Base-by-base conservation (phyloP, 2,329 filamentous ascomycete species). In the Sporothrix variecibatus region DNA sequence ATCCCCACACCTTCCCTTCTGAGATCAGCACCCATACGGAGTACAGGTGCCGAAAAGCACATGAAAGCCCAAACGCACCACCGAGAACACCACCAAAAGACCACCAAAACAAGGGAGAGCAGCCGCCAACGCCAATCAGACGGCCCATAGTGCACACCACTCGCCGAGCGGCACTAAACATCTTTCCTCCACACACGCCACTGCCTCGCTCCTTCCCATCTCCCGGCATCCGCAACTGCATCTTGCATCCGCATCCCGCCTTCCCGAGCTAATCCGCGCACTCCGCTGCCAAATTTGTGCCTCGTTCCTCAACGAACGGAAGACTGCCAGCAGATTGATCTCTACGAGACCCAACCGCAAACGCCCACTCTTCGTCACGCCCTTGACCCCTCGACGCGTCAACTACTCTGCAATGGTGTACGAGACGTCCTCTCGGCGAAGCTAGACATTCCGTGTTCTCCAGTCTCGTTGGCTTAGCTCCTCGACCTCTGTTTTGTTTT, bases 121-220 rank as follows among this genome's bases (percentile, higher is more conserved):
- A 38, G 4, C 43, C 20, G 46, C 23, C 62, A 68, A 53, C 72
- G 60, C 74, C 72, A 73, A 75, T 71, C 74, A 75, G 65, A 58
- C 64, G 70, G 49, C 43, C 64, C 51, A 20, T 51, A 60, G 53
- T 38, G 23, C n/a, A 38, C 20, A 72, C 34, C 46, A 68, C 71
- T 49, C 31, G 34, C 49, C 53, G 70, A 51, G 56, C 70, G 51
- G 20, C 43, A 64, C 40, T 71, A 58, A 40, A 46, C 51, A 53
- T 17, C 28, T 62, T 17, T 28, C 43, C 8, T 17, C 31, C 46
- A 53, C 49, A 43, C 68, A 58, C 28, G 28, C 34, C 51, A 49
- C 26, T n/a, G 28, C 31, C 31, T 15, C 15, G 28, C 49, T 31
- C 23, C 40, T 60, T 62, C 51, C 31, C 68, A 43, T 28, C 68